Evolutionary conservation across 129 eudicot genomes (phyloP).

Genomic region (Flaveria brownii): DNA sequence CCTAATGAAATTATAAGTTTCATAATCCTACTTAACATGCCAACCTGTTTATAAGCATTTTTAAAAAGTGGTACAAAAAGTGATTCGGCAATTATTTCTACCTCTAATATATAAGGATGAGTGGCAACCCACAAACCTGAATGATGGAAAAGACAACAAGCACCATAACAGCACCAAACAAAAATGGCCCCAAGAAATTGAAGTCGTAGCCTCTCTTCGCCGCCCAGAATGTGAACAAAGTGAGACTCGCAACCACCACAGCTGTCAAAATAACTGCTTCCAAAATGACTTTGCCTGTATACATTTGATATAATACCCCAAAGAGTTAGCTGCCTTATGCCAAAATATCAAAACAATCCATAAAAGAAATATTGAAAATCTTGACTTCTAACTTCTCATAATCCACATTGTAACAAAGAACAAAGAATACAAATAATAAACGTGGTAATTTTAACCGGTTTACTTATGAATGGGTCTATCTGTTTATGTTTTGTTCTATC

Average conservation of each 20-base stretch:
- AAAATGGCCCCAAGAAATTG: slow-evolving; percentile 68
- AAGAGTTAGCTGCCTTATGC: not conserved
- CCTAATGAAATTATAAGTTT: not conserved
- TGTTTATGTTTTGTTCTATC: not conserved
- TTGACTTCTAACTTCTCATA: not conserved
- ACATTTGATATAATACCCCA: not conserved
- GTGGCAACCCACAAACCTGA: slow-evolving; percentile 42
- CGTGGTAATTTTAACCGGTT: not conserved
- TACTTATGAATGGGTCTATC: not conserved
- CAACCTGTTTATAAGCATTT: not conserved
- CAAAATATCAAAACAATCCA: not conserved
- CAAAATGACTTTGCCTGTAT: slow-evolving; percentile 55
- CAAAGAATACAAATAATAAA: not conserved
- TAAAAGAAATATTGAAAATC: not conserved
- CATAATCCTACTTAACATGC: not conserved
- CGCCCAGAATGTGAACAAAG: slow-evolving; percentile 73
- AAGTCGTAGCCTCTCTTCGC: slow-evolving; percentile 74
- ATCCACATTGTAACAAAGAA: not conserved
- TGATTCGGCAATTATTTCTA: not conserved
- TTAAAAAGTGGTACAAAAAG: not conserved
- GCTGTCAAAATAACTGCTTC: slow-evolving; percentile 68
- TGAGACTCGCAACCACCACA: slow-evolving; percentile 56
- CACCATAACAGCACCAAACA: slow-evolving; percentile 56
- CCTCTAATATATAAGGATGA: not conserved
- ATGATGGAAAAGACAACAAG: slow-evolving; percentile 54